Percentiles rank a stretch among this genome's conserved stretches.
Conservation (phyloP, 495 filamentous ascomycete species). For the Parathielavia hyrcaniae region DNA sequence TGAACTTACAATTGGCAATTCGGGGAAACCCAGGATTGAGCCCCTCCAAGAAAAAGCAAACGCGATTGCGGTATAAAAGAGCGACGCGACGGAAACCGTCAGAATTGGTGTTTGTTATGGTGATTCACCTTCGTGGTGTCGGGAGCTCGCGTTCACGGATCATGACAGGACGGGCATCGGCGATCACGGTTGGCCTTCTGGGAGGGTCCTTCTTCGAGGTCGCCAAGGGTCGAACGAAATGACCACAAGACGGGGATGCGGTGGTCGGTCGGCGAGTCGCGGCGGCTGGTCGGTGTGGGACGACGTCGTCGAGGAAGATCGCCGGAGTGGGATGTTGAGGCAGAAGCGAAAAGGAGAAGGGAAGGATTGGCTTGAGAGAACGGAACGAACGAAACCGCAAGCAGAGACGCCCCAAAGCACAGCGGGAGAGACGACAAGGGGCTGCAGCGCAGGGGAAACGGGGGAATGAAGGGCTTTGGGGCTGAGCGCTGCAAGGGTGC, state of each 20-base stretch:
- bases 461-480: slow-evolving; percentile 25
- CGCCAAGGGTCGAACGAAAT: slow-evolving; percentile 13
- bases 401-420: slow-evolving; percentile 13
- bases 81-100: slow-evolving; percentile 43
- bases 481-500: slow-evolving; percentile 33
- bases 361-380: slow-evolving; percentile 22
- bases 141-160: slow-evolving; percentile 29
- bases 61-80: slow-evolving; percentile 35
- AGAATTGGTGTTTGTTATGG: slow-evolving; percentile 10
- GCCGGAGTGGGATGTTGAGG: slow-evolving; percentile 26
- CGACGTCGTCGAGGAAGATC: slow-evolving; percentile 32
- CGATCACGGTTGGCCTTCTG: slow-evolving; percentile 20
- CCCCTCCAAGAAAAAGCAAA: slow-evolving; percentile 11
- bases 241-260: slow-evolving; percentile 6
- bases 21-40: slow-evolving; percentile 7
- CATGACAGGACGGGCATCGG: slow-evolving; percentile 34
- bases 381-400: slow-evolving; percentile 24
- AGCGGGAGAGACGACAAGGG: slow-evolving; percentile 25
- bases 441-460: slow-evolving; percentile 23
- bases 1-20: slow-evolving; percentile 25
- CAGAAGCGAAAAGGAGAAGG: slow-evolving; percentile 10
- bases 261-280: slow-evolving; percentile 28
- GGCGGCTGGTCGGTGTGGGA: slow-evolving; percentile 20
- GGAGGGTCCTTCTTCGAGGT: slow-evolving; percentile 19
- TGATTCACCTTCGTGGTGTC: slow-evolving; percentile 26